phyloP scores from a whole-genome alignment of 352 stramenopile species.

The Pythium sukuiense region DNA sequence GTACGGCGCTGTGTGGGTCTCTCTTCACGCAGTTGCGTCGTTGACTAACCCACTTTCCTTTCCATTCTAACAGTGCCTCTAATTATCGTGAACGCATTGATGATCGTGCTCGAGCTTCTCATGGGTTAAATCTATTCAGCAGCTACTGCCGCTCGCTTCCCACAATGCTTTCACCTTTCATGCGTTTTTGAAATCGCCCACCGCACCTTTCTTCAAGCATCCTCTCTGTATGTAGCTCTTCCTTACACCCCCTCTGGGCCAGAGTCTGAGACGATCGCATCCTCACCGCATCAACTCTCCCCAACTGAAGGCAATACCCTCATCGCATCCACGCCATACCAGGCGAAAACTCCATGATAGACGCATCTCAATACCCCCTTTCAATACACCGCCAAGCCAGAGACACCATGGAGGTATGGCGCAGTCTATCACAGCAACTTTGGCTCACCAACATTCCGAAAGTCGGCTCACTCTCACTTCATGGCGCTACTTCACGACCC shows the following conservation, averaged over 20 bases:
- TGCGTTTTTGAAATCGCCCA: no score
- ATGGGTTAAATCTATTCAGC: constrained; percentile 47
- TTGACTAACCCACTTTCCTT: constrained; percentile 9
- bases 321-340: no score
- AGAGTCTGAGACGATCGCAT: no score
- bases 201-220: no score
- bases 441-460: not conserved
- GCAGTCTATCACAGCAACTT: not conserved
- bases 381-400: no score
- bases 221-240: no score
- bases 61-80: constrained; percentile 51
- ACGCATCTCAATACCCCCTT: no score
- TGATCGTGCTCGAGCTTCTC: constrained; percentile 80
- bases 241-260: no score
- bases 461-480: not conserved
- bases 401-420: no score
- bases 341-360: no score
- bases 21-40: not conserved
- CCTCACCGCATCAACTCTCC: no score
- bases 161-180: not conserved
- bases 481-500: constrained; percentile 7
- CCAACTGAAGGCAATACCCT: no score
- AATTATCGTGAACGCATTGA: constrained; percentile 78
- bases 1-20: constrained; percentile 36
- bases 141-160: not conserved